phyloP scores from a whole-genome alignment of 441 rosid genomes.

The Codiaeum variegatum region DNA sequence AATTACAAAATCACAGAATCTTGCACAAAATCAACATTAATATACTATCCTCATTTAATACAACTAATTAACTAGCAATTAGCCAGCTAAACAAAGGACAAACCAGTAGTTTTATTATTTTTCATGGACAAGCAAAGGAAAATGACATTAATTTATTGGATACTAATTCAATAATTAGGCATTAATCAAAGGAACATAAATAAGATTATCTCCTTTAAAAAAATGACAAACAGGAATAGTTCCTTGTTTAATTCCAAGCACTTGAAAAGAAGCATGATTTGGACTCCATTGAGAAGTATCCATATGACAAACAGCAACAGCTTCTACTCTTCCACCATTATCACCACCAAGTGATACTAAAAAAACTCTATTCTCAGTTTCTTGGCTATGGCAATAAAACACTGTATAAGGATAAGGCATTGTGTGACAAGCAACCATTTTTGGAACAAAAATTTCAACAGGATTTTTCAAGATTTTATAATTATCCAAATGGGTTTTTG shows the following conservation, averaged over 20 bases:
- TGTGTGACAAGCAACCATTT: slow-evolving; percentile 55
- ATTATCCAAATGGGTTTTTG: slow-evolving; percentile 23
- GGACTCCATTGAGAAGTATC: slow-evolving; percentile 61
- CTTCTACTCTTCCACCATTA: slow-evolving; percentile 43
- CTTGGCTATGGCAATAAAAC: slow-evolving; percentile 65
- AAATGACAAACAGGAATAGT: slow-evolving; percentile 62
- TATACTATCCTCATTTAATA: not conserved
- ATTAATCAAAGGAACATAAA: slow-evolving; percentile 33
- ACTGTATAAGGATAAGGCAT: slow-evolving; percentile 65
- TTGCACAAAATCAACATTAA: too few species aligned
- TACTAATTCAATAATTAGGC: not conserved
- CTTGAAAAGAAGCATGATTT: slow-evolving; percentile 53
- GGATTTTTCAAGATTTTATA: slow-evolving; percentile 34
- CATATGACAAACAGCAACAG: slow-evolving; percentile 66
- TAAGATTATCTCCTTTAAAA: slow-evolving; percentile 52
- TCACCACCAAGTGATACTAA: slow-evolving; percentile 38
- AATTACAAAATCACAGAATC: not conserved
- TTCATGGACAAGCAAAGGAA: not conserved
- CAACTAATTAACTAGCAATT: not conserved
- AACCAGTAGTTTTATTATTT: not conserved
- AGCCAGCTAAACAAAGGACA: not conserved
- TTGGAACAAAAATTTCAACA: slow-evolving; percentile 31
- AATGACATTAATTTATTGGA: too few species aligned
- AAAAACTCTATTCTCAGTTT: slow-evolving; percentile 38
- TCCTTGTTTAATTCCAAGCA: slow-evolving; percentile 44